Percentiles rank a stretch among this genome's conserved stretches.
These are phyloP conservation scores for Aspergillus pseudoviridinutans DNA, from an alignment of 2,329 filamentous ascomycete genomes.

Conservation along the genomic window DNA sequence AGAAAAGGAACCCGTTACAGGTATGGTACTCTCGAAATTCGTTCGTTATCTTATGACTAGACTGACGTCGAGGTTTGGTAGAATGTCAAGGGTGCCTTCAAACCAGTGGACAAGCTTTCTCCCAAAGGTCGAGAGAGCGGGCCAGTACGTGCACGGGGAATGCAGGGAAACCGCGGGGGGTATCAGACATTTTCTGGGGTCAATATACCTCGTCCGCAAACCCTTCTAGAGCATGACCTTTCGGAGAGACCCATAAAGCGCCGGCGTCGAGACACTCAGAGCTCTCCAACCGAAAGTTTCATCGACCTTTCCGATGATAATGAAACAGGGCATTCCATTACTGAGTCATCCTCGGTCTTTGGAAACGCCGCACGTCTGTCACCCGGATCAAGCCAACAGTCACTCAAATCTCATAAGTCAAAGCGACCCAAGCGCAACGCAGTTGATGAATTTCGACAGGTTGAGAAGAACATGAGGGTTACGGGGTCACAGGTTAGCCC, in stretches of 20 bases:
- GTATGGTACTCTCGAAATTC: conserved; percentile 9
- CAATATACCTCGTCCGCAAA: conserved; percentile 6
- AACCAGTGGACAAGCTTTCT: conserved; percentile 24
- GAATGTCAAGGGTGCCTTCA: conserved; percentile 12
- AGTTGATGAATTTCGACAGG: conserved; percentile 17
- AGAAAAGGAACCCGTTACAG: conserved; percentile 14
- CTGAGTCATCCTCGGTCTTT: conserved; percentile 4
- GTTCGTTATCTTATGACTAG: background rate
- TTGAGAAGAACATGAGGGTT: conserved; percentile 16
- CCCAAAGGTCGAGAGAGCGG: conserved; percentile 27
- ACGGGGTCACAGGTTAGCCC: conserved; percentile 4
- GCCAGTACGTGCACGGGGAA: conserved; percentile 27
- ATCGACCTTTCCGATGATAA: conserved; percentile 20
- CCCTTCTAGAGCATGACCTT: conserved; percentile 15
- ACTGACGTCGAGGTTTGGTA: background rate
- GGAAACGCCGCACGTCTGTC: conserved; percentile 14
- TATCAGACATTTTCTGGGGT: conserved; percentile 4
- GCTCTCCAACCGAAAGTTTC: background rate
- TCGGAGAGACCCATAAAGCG: conserved; percentile 26
- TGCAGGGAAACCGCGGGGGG: conserved; percentile 1
- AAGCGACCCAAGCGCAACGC: background rate
- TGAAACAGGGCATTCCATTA: conserved; percentile 5
- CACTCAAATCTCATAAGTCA: conserved; percentile 4
- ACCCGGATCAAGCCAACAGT: conserved; percentile 17
- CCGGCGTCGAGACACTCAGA: conserved; percentile 20